Conservation (phyloP, 768 basidiomycete species). For the Russula lepida region DNA sequence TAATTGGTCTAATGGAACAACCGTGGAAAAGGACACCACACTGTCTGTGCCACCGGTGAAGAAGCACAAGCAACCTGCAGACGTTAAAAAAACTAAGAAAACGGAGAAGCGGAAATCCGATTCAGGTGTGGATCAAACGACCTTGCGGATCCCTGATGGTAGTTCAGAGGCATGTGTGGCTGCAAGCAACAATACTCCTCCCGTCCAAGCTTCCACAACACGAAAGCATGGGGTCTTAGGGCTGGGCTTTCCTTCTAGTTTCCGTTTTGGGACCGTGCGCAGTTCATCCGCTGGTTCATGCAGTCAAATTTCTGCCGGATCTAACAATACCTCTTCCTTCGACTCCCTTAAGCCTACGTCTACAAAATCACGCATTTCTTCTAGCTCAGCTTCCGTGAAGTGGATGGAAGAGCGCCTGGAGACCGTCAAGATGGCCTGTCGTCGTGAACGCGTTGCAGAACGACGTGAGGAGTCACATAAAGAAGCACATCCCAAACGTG, state of each 20-base stretch:
- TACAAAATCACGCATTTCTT: constrained; percentile 33
- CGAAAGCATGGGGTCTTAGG: constrained; percentile 52
- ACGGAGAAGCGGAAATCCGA: constrained; percentile 15
- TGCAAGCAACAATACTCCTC: constrained; percentile 26
- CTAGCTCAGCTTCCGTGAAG: constrained; percentile 34
- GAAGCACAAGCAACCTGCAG: constrained; percentile 30
- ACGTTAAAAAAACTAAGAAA: constrained; percentile 29
- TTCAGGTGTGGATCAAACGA: constrained; percentile 26
- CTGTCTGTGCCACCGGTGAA: constrained; percentile 25
- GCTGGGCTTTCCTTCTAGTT: constrained; percentile 50
- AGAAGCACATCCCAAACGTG: constrained; percentile 47
- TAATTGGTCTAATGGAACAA: constrained; percentile 58
- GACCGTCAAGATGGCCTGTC: constrained; percentile 38
- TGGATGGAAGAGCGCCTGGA: constrained; percentile 46
- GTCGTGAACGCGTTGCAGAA: constrained; percentile 24
- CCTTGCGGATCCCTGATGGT: constrained; percentile 44
- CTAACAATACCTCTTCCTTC: constrained; percentile 8
- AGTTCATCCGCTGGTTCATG: constrained; percentile 15
- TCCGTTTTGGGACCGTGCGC: constrained; percentile 28
- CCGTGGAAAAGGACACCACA: constrained; percentile 28
- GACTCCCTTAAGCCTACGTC: constrained; percentile 37
- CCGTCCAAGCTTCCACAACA: neutral
- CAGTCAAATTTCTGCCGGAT: constrained; percentile 29
- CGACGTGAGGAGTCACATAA: constrained; percentile 35
- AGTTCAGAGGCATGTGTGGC: constrained; percentile 63